phyloP scores from a whole-genome alignment of 1,284 basidiomycete genomes.

The Wolfiporia cocos region DNA sequence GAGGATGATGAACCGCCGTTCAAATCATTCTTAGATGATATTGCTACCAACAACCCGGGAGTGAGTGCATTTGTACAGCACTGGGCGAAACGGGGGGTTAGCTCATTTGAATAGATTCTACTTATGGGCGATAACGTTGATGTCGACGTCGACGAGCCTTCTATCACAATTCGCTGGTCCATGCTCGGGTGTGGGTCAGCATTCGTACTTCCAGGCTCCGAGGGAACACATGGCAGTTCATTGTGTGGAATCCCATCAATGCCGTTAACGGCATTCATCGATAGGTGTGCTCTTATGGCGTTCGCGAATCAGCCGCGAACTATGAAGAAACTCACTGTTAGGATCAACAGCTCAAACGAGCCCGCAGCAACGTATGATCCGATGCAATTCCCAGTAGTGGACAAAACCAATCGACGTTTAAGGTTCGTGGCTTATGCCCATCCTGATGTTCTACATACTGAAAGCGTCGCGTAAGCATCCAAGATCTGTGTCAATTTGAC shows the following conservation, averaged over 20 bases:
- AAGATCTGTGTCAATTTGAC: constrained; percentile 52
- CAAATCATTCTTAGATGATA: constrained; percentile 34
- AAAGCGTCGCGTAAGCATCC: constrained; percentile 31
- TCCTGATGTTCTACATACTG: too few relatives aligned
- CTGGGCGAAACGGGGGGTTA: too few relatives aligned
- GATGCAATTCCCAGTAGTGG: constrained; percentile 34
- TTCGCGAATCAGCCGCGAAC: too few relatives aligned
- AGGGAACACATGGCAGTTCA: constrained; percentile 39
- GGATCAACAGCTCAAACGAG: constrained; percentile 25
- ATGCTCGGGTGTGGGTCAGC: constrained; percentile 46
- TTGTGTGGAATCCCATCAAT: constrained; percentile 42
- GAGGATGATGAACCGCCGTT: constrained; percentile 37
- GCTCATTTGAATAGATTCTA: constrained; percentile 47
- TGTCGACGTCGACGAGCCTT: constrained; percentile 52
- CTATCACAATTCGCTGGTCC: constrained; percentile 50
- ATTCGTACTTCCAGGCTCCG: constrained; percentile 42
- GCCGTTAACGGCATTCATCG: constrained; percentile 41
- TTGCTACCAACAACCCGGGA: constrained; percentile 38
- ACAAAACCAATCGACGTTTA: constrained; percentile 32
- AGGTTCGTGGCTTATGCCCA: constrained; percentile 32
- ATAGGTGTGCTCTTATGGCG: constrained; percentile 38
- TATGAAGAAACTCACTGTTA: too few relatives aligned
- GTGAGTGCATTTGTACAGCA: constrained; percentile 25
- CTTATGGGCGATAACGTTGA: constrained; percentile 51
- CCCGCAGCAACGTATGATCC: constrained; percentile 43